phyloP scores from a whole-genome alignment of 2,329 filamentous ascomycete genomes.

The Alternaria arbusti region DNA sequence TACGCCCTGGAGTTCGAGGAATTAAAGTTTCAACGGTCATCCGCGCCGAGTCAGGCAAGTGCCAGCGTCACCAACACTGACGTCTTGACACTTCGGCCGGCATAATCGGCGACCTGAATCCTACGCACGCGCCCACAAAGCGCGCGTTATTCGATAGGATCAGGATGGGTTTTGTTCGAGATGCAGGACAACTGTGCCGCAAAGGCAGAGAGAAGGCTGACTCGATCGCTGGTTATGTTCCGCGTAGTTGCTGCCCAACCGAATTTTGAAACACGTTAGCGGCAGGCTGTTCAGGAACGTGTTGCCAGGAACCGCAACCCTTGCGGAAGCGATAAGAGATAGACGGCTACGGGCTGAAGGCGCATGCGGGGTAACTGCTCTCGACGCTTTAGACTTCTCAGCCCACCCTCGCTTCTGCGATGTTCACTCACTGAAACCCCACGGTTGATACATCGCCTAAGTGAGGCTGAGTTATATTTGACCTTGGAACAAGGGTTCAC shows the following conservation, averaged over 20 bases:
- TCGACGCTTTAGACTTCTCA: conserved; percentile 10
- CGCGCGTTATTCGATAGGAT: conserved; percentile 28
- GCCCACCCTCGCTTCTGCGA: conserved; percentile 20
- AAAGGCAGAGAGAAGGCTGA: conserved; percentile 14
- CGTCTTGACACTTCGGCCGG: conserved; percentile 5
- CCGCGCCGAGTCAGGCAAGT: conserved; percentile 20
- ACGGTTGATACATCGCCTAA: conserved; percentile 2
- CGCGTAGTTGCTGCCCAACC: conserved; percentile 16
- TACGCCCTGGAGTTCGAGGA: conserved; percentile 6
- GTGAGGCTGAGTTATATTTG: conserved; percentile 13
- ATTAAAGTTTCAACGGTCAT: conserved; percentile 30
- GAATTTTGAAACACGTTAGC: conserved; percentile 19
- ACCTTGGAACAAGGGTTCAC: conserved; percentile 11
- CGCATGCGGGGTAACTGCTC: conserved; percentile 26
- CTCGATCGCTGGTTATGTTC: conserved; percentile 12
- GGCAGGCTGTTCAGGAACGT: conserved; percentile 19
- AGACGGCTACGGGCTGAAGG: conserved; percentile 11
- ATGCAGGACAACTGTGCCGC: conserved; percentile 17
- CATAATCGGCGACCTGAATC: conserved; percentile 10
- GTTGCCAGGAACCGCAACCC: conserved; percentile 13
- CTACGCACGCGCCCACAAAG: conserved; percentile 29
- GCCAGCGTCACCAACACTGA: not conserved
- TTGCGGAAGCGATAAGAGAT: conserved; percentile 15
- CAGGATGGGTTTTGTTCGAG: conserved; percentile 10
- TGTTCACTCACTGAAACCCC: conserved; percentile 6